These are phyloP conservation scores for Leccinum subgranulosum DNA, from an alignment of 768 basidiomycete genomes.

Conservation along the genomic window DNA sequence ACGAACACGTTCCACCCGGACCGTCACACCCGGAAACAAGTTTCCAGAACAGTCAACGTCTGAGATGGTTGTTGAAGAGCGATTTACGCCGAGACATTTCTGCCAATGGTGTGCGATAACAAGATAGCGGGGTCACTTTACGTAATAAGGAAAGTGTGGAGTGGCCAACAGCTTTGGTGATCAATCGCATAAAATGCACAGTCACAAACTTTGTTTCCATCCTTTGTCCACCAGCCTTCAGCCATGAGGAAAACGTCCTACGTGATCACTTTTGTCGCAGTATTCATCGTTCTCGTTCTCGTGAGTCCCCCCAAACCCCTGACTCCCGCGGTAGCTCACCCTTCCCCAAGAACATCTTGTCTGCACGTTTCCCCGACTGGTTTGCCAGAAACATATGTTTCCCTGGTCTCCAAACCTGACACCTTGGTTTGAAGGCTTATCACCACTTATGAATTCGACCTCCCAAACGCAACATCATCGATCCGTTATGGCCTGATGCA, in stretches of 20 bases:
- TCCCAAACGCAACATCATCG: constrained; percentile 45
- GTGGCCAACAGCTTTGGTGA: not conserved
- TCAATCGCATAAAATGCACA: not conserved
- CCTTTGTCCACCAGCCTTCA: not conserved
- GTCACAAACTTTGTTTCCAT: not conserved
- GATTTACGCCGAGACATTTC: constrained; percentile 16
- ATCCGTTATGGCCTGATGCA: constrained; percentile 57
- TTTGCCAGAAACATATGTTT: constrained; percentile 33
- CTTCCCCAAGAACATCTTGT: constrained; percentile 50
- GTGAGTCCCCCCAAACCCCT: constrained; percentile 37
- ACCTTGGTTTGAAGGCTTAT: constrained; percentile 38
- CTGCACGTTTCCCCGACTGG: constrained; percentile 62
- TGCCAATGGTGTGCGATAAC: constrained; percentile 25
- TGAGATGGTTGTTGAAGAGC: not conserved
- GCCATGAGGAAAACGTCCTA: constrained; percentile 71
- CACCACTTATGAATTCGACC: constrained; percentile 34
- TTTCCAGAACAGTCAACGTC: not conserved
- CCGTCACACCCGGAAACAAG: not conserved
- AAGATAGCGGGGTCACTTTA: not conserved
- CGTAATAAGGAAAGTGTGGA: not conserved
- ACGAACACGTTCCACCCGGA: too few species aligned
- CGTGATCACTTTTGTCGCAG: constrained; percentile 57
- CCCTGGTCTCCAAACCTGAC: constrained; percentile 19
- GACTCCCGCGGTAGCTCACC: not conserved
- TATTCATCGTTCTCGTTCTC: constrained; percentile 46